Conservation (phyloP, 768 basidiomycete species). For the Rhodocollybia butyracea region DNA sequence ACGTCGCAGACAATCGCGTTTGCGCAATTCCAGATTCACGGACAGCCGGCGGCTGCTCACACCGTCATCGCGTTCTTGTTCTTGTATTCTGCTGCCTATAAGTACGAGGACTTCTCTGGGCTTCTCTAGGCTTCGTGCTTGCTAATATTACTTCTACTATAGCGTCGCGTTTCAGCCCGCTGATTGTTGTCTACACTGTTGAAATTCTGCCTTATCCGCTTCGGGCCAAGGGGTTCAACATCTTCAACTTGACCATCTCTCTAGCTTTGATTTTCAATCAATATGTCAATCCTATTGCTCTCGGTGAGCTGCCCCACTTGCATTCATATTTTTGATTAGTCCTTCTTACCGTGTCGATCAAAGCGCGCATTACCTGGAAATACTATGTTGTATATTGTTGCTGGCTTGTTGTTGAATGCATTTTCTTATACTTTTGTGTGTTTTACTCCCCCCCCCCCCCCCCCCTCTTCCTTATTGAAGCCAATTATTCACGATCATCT, state of each 20-base stretch:
- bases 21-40: conserved; percentile 46
- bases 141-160: conserved; percentile 34
- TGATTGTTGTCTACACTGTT: conserved; percentile 83
- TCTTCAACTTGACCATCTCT: conserved; percentile 79
- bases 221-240: conserved; percentile 82
- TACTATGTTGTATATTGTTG: conserved; percentile 77
- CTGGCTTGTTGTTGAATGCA: conserved; percentile 66
- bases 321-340: background rate
- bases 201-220: conserved; percentile 84
- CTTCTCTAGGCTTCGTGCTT: background rate
- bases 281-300: conserved; percentile 81
- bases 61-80: conserved; percentile 83
- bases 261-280: conserved; percentile 86
- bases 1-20: conserved; percentile 66
- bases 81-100: conserved; percentile 76
- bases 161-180: conserved; percentile 78
- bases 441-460: conserved; percentile 1
- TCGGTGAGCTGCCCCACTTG: conserved; percentile 30
- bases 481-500: background rate
- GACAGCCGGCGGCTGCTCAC: conserved; percentile 46
- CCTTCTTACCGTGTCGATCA: conserved; percentile 17
- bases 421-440: conserved; percentile 60
- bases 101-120: conserved; percentile 37
- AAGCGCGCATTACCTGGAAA: conserved; percentile 57
- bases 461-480: background rate